Evolutionary conservation across 2,329 filamentous ascomycete species (phyloP), one percentile per base, ranked within the genome.

Genomic region (Penicillium sp.): DNA sequence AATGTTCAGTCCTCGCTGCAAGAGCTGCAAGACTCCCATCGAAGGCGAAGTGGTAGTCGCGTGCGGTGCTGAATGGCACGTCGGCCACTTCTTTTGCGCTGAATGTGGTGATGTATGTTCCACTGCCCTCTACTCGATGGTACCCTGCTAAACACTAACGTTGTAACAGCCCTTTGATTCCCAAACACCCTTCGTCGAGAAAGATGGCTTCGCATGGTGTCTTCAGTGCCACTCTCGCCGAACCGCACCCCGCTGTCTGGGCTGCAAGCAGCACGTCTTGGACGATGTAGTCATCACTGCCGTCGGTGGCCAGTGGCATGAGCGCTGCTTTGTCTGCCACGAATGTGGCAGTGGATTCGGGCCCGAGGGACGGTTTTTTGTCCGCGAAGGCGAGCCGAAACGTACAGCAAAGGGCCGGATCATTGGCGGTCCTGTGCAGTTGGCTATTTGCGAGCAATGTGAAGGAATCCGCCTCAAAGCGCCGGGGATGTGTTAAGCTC

Each of bases 151-250:
- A 52, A 26, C 28, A 31, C 13, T 31, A 26, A 2, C 18, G 18
- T 20, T n/a, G 22, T 40, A n/a, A 49, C 42, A 75, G 72, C 81
- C 81, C 1, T 85, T 85, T 56, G 76, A 78, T 52, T 69, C 74
- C 0, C 68, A 65, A 3, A 84, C 77, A 8, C 91, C 93, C 0
- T 98, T 98, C 65, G 88, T 98, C 45, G 93, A 98, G 67, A 95
- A 95, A 70, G 91, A 97, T 57, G 91, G 91, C 8, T 97, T 95
- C 68, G 93, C 93, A 4, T 98, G 93, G 90, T 98, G 93, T 69
- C 81, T 97, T 38, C 79, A 79, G 18, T 98, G 93, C 66, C 91
- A 97, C 73, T 94, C 90, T 11, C 87, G 89, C 64, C 82, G 93
- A 27, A 96, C 89, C 10, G 87, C 86, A 10, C 86, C 89, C 37